Percentiles rank a stretch among this genome's conserved stretches.
Conservation (phyloP, 2,329 filamentous ascomycete genomes). For the Hypoxylon sp. region DNA sequence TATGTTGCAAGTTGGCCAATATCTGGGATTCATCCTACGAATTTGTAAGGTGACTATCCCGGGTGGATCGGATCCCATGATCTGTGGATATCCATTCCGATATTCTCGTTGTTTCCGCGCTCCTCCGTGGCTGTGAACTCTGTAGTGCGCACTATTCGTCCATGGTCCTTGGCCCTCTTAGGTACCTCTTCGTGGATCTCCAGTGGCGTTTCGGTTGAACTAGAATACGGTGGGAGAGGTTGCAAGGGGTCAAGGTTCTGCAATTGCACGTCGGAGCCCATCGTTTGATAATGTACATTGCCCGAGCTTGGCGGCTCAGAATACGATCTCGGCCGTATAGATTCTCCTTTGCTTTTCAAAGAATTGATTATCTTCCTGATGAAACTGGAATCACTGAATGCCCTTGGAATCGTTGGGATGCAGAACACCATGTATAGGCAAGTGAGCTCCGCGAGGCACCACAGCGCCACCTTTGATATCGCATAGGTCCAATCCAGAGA, state of each 20-base stretch:
- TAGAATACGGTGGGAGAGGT: neutral
- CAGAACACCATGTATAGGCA: neutral
- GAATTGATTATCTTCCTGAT: neutral
- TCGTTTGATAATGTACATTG: neutral
- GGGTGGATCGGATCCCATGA: neutral
- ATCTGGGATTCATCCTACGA: too few relatives aligned
- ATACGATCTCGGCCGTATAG: neutral
- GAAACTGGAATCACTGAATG: neutral
- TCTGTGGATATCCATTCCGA: neutral
- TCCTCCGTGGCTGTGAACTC: neutral
- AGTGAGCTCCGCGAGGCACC: neutral
- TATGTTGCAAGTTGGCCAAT: too few relatives aligned
- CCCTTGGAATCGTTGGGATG: neutral
- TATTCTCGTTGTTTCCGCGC: neutral
- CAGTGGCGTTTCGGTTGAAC: neutral
- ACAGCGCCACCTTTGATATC: neutral
- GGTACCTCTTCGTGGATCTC: neutral
- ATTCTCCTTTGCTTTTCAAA: neutral
- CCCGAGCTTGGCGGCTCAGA: neutral
- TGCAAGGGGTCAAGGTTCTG: neutral
- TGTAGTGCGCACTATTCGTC: neutral
- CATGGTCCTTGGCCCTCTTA: neutral
- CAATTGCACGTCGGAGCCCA: neutral
- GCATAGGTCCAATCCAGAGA: neutral
- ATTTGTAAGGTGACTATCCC: neutral